These are phyloP conservation scores for Scenedesmus sp. DNA, from an alignment of 163 green algal genomes.

Conservation along the genomic window DNA sequence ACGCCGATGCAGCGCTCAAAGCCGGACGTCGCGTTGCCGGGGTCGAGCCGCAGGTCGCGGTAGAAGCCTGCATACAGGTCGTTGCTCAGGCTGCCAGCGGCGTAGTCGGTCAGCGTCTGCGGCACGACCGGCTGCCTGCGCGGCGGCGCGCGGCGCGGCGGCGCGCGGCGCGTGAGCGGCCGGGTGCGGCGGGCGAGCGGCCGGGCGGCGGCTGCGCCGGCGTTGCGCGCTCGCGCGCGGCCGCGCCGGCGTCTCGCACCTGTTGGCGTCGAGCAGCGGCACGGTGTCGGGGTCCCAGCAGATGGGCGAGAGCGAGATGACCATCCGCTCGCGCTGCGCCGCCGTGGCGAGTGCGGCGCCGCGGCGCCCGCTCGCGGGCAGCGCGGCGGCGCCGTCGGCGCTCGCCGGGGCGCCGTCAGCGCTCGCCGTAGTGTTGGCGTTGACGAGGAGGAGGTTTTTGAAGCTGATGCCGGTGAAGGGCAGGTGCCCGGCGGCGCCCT, in stretches of 20 bases:
- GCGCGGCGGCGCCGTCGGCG: background rate
- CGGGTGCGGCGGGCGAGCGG: background rate
- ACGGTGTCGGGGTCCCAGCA: slow-evolving; percentile 2
- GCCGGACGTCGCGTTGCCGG: background rate
- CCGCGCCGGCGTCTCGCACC: background rate
- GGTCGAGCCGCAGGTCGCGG: background rate
- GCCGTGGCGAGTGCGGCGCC: background rate
- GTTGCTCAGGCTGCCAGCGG: background rate
- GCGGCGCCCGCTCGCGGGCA: background rate
- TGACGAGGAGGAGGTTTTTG: background rate
- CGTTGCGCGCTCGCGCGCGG: background rate
- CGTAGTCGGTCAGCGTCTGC: slow-evolving; percentile 6
- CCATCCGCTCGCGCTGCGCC: slow-evolving; percentile 14
- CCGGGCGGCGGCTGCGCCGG: background rate
- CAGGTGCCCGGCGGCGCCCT: too few relatives aligned
- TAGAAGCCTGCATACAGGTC: background rate
- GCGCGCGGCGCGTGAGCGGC: too few relatives aligned
- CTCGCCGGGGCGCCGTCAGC: background rate
- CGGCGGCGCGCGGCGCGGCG: too few relatives aligned
- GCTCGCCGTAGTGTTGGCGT: background rate
- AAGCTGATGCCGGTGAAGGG: slow-evolving; percentile 24
- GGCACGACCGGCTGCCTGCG: background rate
- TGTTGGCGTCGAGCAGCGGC: background rate
- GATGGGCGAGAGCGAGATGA: slow-evolving; percentile 12
- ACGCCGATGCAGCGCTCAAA: slow-evolving; percentile 16